A percentile compares a stretch with the other conserved stretches of the same genome.
phyloP scores from a whole-genome alignment of 345 rosid species.

The Nephelium lappaceum region DNA sequence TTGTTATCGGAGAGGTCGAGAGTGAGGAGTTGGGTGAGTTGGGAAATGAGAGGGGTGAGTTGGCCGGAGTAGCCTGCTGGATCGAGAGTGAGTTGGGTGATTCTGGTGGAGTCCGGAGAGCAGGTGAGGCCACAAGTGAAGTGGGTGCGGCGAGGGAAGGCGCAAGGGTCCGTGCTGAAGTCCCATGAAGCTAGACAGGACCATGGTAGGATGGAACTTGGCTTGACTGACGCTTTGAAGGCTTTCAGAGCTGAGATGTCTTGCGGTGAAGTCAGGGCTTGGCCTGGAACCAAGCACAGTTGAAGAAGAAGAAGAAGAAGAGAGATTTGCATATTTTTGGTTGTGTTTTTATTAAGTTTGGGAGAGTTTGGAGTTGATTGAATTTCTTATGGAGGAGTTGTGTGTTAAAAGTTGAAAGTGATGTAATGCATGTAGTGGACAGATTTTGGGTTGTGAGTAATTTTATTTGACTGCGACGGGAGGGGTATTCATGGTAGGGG shows the following conservation, averaged over 20 bases:
- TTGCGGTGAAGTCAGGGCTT: slow-evolving; percentile 42
- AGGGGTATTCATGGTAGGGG: too few species aligned
- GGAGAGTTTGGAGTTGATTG: background rate
- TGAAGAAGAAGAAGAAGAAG: slow-evolving; percentile 4
- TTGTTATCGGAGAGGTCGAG: slow-evolving; percentile 81
- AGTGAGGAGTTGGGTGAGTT: slow-evolving; percentile 52
- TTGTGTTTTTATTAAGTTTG: background rate
- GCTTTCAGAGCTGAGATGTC: slow-evolving; percentile 67
- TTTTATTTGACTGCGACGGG: background rate
- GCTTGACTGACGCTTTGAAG: slow-evolving; percentile 57
- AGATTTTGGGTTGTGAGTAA: background rate
- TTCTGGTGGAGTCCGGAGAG: slow-evolving; percentile 56
- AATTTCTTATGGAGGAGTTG: background rate
- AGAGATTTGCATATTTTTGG: background rate
- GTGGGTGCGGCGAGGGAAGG: slow-evolving; percentile 65
- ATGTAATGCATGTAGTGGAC: background rate
- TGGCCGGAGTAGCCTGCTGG: slow-evolving; percentile 80
- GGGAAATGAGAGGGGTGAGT: slow-evolving; percentile 66
- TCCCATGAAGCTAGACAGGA: slow-evolving; percentile 78
- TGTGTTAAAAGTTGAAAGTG: background rate
- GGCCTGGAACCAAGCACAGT: background rate
- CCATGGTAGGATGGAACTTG: slow-evolving; percentile 54
- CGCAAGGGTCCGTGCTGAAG: slow-evolving; percentile 68
- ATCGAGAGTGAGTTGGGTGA: slow-evolving; percentile 75
- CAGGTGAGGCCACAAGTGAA: slow-evolving; percentile 70